phyloP scores from a whole-genome alignment of 2,329 filamentous ascomycete genomes.

The Xylaria digitata region DNA sequence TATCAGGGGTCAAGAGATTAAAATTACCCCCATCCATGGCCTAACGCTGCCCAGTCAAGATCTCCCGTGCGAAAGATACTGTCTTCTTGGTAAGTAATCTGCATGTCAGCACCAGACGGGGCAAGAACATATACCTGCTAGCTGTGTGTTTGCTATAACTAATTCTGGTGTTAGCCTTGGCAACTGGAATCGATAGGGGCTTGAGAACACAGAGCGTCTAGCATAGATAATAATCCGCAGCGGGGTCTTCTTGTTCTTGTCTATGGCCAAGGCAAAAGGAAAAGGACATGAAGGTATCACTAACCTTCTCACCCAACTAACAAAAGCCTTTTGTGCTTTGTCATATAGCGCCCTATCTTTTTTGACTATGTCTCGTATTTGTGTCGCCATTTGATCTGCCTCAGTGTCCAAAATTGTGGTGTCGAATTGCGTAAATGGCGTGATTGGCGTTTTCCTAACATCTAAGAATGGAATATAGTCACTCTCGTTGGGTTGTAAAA shows the following conservation, averaged over 20 bases:
- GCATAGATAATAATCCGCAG: not conserved
- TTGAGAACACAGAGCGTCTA: not conserved
- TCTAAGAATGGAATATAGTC: conserved; percentile 90
- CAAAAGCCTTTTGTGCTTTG: conserved; percentile 90
- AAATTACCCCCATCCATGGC: conserved; percentile 76
- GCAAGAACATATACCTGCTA: conserved; percentile 62
- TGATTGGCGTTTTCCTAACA: conserved; percentile 86
- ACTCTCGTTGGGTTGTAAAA: conserved; percentile 86
- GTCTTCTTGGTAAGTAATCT: conserved; percentile 14
- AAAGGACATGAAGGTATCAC: conserved; percentile 1
- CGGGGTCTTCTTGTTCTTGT: not conserved
- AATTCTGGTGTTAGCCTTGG: conserved; percentile 23
- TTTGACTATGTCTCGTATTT: conserved; percentile 69
- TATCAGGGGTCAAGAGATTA: not conserved
- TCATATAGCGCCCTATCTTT: conserved; percentile 75
- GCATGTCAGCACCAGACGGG: not conserved
- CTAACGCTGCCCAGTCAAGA: conserved; percentile 86
- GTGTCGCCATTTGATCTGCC: conserved; percentile 66
- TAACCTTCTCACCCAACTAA: conserved; percentile 82
- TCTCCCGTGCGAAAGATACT: conserved; percentile 84
- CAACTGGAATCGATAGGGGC: not conserved
- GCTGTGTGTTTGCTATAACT: conserved; percentile 91
- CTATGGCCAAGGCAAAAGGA: not conserved
- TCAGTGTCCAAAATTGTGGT: conserved; percentile 70
- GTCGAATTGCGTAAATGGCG: conserved; percentile 66